Percentiles rank a stretch among this genome's conserved stretches.
Conservation (phyloP, 768 basidiomycete genomes). For the Xerocomellus intermedius region DNA sequence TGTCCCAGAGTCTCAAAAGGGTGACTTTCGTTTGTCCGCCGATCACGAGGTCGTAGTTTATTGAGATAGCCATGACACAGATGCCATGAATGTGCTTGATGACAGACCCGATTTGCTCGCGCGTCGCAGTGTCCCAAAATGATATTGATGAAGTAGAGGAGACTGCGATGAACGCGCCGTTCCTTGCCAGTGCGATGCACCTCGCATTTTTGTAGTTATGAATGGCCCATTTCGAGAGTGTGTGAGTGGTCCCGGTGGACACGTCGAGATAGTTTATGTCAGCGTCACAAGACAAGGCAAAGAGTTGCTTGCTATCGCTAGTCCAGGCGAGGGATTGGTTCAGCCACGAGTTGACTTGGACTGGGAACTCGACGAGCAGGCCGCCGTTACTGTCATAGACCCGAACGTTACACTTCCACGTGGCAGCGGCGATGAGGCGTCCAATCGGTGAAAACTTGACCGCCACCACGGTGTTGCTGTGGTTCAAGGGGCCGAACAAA, state of each 20-base stretch:
- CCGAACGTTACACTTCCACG: too few relatives aligned
- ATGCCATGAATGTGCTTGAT: not conserved
- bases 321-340: slow-evolving; percentile 1
- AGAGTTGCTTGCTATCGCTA: not conserved
- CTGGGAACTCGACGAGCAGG: not conserved
- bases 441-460: not conserved
- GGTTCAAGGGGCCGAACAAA: not conserved
- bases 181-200: not conserved
- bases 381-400: not conserved
- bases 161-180: not conserved
- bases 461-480: not conserved
- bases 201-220: not conserved
- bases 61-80: not conserved
- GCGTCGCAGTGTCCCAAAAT: not conserved
- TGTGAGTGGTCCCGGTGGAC: not conserved
- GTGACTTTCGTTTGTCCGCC: not conserved
- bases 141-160: not conserved
- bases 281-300: not conserved
- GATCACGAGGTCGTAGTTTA: not conserved
- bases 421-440: not conserved
- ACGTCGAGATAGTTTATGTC: not conserved
- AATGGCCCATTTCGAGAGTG: not conserved
- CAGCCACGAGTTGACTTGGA: not conserved
- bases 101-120: not conserved
- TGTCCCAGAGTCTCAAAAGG: not conserved